A percentile compares a stretch with the other conserved stretches of the same genome.
phyloP scores from a whole-genome alignment of 225 moss, liverwort and hornwort genomes.

The Thuidium tamariscinum region DNA sequence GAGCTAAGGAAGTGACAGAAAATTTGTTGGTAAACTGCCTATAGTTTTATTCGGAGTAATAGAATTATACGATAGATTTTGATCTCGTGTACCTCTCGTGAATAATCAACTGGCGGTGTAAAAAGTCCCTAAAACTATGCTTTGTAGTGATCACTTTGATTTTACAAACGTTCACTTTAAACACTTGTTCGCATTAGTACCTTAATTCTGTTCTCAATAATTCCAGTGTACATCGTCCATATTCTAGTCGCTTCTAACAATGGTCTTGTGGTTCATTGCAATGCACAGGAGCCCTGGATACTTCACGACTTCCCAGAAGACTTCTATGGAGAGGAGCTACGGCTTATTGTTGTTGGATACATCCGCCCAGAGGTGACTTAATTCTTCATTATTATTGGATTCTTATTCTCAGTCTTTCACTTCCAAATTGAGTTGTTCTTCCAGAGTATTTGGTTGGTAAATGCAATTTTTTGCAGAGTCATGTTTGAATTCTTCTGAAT shows the following conservation, averaged over 20 bases:
- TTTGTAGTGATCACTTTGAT: background rate
- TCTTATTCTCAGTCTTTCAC: background rate
- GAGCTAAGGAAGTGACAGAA: background rate
- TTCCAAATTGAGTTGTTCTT: background rate
- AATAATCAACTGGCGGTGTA: background rate
- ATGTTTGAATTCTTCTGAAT: background rate
- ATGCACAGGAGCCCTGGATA: slow-evolving; percentile 61
- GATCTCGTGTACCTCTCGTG: background rate
- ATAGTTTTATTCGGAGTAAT: background rate
- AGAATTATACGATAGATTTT: background rate
- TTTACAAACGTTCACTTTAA: background rate
- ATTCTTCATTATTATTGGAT: background rate
- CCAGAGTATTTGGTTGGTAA: background rate
- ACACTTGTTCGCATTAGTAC: background rate
- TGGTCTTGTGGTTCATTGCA: background rate
- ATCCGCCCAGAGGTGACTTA: slow-evolving; percentile 63
- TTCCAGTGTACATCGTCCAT: background rate
- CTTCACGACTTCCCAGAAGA: slow-evolving; percentile 69
- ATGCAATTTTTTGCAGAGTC: background rate
- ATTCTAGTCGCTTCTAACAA: background rate
- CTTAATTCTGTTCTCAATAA: background rate
- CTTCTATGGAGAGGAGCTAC: slow-evolving; percentile 73
- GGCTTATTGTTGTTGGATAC: slow-evolving; percentile 65
- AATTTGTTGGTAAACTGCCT: background rate
- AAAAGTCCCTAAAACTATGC: background rate